Base-by-base conservation (phyloP, 169 alveolate genomes). In the Plasmodium ovale region DNA sequence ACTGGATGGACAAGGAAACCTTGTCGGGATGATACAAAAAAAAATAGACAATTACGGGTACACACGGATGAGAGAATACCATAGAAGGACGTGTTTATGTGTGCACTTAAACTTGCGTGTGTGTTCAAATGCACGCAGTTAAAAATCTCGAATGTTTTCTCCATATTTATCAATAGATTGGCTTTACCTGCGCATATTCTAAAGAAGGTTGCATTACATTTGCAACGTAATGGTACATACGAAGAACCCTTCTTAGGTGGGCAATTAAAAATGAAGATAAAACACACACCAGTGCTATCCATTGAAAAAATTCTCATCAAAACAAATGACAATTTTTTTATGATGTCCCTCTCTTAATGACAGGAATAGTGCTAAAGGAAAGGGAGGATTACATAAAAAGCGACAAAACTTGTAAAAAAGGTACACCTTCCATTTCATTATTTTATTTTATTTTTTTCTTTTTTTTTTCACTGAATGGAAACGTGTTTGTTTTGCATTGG, bases 1-100 rank as follows among this genome's bases (percentile, higher is more conserved):
- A 44, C 31, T 77, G 7, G 88, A 77, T 53, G 60, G 47, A 35
- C 23, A 62, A 44, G 88, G 88, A 31, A 77, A 77, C 35, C 88
- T 77, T 2, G 88, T 77, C 29, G 88, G 88, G 44, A 77, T 77
- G 88, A 77, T 77, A 60, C 88, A 77, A 62, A 77, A 77, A 54
- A 77, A 77, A 60, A 77, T 77, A 25, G 88, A 77, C 54, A 77
- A 77, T 77, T 77, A 77, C 37, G 88, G 88, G 88, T 77, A 77
- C 14, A 12, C 27, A 39, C n/a, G 12, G 6, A 23, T 25, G 53
- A 44, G 25, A 69, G 33, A 65, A 49, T n/a, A 47, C 12, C 10
- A 69, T 23, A 47, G 4, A n/a, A n/a, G n/a, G n/a, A n/a, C n/a
- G n/a, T n/a, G n/a, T n/a, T n/a, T n/a, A n/a, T n/a, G n/a, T n/a